phyloP scores from a whole-genome alignment of 2,329 filamentous ascomycete genomes.

The Grosmannia huntii region DNA sequence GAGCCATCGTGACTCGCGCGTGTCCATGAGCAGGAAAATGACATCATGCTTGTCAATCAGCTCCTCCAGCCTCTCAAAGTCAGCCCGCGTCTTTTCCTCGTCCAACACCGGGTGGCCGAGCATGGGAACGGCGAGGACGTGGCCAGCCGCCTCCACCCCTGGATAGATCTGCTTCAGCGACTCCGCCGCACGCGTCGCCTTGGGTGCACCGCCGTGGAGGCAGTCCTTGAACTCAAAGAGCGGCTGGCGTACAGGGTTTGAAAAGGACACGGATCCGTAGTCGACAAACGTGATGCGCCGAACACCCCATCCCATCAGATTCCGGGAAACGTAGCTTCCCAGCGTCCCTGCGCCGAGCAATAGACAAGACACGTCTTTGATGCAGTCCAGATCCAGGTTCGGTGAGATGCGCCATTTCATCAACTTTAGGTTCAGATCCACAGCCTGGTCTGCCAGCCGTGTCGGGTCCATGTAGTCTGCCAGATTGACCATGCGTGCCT shows the following conservation, averaged over 20 bases:
- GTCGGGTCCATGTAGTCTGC: conserved; percentile 88
- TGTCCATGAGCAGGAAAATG: conserved; percentile 96
- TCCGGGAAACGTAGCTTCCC: conserved; percentile 85
- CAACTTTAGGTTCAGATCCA: conserved; percentile 90
- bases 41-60: conserved; percentile 79
- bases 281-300: conserved; percentile 93
- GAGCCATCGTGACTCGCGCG: conserved; percentile 85
- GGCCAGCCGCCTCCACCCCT: conserved; percentile 68
- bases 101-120: conserved; percentile 79
- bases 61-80: conserved; percentile 62
- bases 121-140: conserved; percentile 86
- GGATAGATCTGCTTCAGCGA: conserved; percentile 80
- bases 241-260: conserved; percentile 90
- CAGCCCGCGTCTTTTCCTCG: conserved; percentile 51
- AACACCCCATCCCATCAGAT: conserved; percentile 90
- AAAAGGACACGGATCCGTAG: conserved; percentile 85
- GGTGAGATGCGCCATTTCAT: conserved; percentile 99
- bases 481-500: conserved; percentile 66
- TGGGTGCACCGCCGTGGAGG: conserved; percentile 67
- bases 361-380: conserved; percentile 83
- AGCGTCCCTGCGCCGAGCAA: conserved; percentile 86
- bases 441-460: conserved; percentile 79
- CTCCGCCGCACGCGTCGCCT: conserved; percentile 69
- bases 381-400: conserved; percentile 70
- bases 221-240: conserved; percentile 88